Conservation (phyloP, 1,284 basidiomycete species). For the Apiotrichum gracile region DNA sequence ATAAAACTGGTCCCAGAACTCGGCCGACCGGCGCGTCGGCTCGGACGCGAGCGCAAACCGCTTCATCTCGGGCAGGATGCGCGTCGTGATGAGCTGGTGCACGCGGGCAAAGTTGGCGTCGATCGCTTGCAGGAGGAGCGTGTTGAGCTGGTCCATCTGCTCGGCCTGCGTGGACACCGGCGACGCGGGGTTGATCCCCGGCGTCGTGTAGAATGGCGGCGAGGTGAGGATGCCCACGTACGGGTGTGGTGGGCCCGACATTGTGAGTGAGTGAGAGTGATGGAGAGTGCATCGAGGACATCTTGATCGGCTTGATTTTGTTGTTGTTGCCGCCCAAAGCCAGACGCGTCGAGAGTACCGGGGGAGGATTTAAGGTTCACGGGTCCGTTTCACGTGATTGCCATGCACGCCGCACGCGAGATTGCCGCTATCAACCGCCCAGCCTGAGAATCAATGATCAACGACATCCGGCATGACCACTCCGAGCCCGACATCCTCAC, state of each 20-base stretch:
- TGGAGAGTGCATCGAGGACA: background rate
- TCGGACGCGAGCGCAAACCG: conserved; percentile 78
- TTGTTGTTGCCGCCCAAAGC: conserved; percentile 1
- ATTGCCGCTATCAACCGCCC: too few species aligned
- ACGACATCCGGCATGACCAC: too few species aligned
- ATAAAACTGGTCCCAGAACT: conserved; percentile 97
- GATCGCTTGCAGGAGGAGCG: conserved; percentile 70
- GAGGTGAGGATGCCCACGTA: conserved; percentile 22
- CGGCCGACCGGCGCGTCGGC: conserved; percentile 78
- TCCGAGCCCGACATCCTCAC: background rate
- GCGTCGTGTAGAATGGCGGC: conserved; percentile 52
- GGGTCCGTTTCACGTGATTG: too few species aligned
- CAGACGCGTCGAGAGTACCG: too few species aligned
- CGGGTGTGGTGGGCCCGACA: background rate
- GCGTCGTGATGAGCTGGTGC: conserved; percentile 75
- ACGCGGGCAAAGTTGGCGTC: conserved; percentile 89
- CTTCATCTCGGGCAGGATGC: conserved; percentile 79
- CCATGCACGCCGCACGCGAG: too few species aligned
- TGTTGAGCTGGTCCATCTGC: conserved; percentile 92
- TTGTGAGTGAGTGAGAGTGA: background rate
- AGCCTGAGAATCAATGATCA: too few species aligned
- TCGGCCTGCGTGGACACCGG: conserved; percentile 70
- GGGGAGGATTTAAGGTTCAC: too few species aligned
- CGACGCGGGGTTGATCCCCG: conserved; percentile 67
- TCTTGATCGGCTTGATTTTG: background rate